A percentile compares a stretch with the other conserved stretches of the same genome.
phyloP scores from a whole-genome alignment of 2,329 filamentous ascomycete species.

The Fusarium sp. region DNA sequence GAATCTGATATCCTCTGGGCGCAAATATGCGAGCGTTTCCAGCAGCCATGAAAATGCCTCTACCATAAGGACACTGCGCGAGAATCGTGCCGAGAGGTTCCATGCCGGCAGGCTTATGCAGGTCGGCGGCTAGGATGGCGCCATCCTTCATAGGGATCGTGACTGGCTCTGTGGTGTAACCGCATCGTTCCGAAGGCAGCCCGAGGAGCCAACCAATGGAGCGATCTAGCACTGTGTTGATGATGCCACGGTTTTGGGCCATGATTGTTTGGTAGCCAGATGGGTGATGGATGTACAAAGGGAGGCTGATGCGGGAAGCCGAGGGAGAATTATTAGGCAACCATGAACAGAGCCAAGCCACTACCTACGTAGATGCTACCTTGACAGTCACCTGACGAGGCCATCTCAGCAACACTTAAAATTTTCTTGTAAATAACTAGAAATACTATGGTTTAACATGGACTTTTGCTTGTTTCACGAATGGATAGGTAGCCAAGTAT shows the following conservation, averaged over 20 bases:
- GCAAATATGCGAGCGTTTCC: not conserved
- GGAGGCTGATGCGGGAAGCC: not conserved
- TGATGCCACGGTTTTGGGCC: not conserved
- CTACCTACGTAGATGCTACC: not conserved
- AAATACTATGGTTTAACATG: no score
- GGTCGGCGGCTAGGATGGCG: not conserved
- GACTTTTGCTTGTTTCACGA: no score
- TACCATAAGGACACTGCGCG: not conserved
- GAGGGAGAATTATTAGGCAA: not conserved
- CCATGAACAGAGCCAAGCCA: not conserved
- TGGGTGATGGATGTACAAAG: no score
- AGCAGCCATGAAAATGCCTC: not conserved
- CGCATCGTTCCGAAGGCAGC: not conserved
- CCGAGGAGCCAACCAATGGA: not conserved
- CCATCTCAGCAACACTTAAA: not conserved
- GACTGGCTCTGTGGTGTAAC: not conserved
- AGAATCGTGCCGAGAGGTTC: not conserved
- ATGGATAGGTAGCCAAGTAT: no score
- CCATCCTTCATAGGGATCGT: not conserved
- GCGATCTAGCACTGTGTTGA: not conserved
- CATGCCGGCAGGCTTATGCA: not conserved
- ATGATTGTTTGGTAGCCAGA: not conserved
- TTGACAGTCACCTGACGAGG: not conserved
- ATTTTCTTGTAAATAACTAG: no score
- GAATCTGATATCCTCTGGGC: not conserved